Conservation (phyloP, 2,329 filamentous ascomycete genomes). For the Chalara sp. region DNA sequence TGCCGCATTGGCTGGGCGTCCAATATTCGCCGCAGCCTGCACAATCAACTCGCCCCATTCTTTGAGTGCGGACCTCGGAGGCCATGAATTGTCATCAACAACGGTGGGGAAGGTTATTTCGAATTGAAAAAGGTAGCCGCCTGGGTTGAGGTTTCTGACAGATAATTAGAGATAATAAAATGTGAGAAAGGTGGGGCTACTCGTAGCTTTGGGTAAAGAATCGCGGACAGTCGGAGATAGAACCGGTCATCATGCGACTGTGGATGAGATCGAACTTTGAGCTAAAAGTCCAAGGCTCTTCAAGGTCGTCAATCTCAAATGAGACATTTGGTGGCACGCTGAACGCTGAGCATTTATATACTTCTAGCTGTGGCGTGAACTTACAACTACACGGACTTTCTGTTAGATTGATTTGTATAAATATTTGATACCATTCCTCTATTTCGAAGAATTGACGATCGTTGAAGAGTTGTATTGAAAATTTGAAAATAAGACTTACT, state of each 20-base stretch:
- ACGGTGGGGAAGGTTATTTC: conserved; percentile 11
- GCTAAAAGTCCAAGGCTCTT: conserved; percentile 38
- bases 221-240: conserved; percentile 46
- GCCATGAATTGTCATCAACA: conserved; percentile 40
- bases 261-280: conserved; percentile 52
- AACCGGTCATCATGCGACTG: conserved; percentile 45
- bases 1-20: conserved; percentile 6
- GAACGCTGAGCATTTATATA: too few species aligned
- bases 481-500: too few species aligned
- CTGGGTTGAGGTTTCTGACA: conserved; percentile 6
- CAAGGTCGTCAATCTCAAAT: conserved; percentile 27
- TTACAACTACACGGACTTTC: too few species aligned
- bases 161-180: too few species aligned
- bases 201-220: conserved; percentile 12
- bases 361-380: too few species aligned
- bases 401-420: too few species aligned
- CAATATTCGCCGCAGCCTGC: conserved; percentile 7
- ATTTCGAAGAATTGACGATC: too few species aligned
- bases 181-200: neutral
- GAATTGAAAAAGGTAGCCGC: conserved; percentile 17
- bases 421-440: too few species aligned
- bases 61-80: conserved; percentile 12
- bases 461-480: too few species aligned
- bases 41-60: conserved; percentile 10
- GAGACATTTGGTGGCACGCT: conserved; percentile 29